Evolutionary conservation across 2,329 filamentous ascomycete species (phyloP), one percentile per base, ranked within the genome.

Genomic region (Lachnellula occidentalis): DNA sequence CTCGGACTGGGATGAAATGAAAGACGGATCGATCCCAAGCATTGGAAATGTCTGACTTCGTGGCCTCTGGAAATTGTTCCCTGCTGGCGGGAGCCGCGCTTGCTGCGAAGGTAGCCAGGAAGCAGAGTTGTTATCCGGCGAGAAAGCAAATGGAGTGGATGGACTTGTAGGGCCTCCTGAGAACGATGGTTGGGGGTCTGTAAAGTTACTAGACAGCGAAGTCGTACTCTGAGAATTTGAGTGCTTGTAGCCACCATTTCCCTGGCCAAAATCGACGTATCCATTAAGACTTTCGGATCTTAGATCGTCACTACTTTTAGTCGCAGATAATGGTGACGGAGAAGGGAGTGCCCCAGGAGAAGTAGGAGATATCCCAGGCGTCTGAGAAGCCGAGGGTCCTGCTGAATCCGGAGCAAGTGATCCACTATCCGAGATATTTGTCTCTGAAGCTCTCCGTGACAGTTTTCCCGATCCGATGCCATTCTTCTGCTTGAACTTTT

Each of bases 401-500:
- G 77, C 78, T 17, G 80, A 82, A 42, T 76, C 76, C 34, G 71
- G 76, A 58, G 78, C 80, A 59, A 81, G 73, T 53, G 81, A 79
- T 22, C 79, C 80, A 55, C 78, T 82, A 64, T 89, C 86, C 0
- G 84, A 80, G 51, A 92, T 87, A 67, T 89, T 91, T 37, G 84
- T 80, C 68, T 85, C 82, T 3, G 82, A 85, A 6, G 81, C 81
- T 52, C 82, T 73, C 45, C 82, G 74, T 58, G 76, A 74, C 37
- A 83, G 66, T 56, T 74, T 78, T 15, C 72, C 60, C 17, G 54
- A 55, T 37, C 63, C 61, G 42, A 68, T 64, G 4, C 63, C 75
- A 15, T 73, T 73, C 74, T 92, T 96, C 68, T 90, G 83, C 76
- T 96, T 96, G 77, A 97, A 97, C 69, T 94, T 95, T 67, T 96